Evolutionary conservation across 257 asterid genomes (phyloP).

Genomic region (Solanum lycopersicoides): DNA sequence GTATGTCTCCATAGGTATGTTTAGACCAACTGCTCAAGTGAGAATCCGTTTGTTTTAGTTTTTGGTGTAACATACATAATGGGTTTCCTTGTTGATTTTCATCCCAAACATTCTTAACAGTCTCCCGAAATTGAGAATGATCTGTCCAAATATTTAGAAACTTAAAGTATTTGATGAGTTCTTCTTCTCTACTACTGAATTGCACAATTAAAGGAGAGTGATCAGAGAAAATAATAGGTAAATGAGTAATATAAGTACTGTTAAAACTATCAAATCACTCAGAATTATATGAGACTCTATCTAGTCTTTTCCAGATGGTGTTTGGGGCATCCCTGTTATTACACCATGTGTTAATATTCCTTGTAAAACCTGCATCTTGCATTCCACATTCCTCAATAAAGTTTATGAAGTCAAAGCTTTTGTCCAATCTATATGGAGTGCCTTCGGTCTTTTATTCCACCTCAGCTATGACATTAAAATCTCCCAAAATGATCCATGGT

Average conservation of each 20-base stretch:
- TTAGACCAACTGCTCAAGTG: too few relatives aligned
- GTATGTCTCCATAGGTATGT: too few relatives aligned
- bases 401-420: background rate
- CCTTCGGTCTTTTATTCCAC: background rate
- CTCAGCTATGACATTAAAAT: too few relatives aligned
- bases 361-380: background rate
- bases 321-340: background rate
- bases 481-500: background rate
- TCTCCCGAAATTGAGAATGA: background rate
- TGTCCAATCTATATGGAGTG: background rate
- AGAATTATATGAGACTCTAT: too few relatives aligned
- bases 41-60: too few relatives aligned
- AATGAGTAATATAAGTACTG: background rate
- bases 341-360: background rate
- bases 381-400: background rate
- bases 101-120: background rate
- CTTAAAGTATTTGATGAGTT: too few relatives aligned
- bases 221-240: background rate
- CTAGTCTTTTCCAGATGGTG: too few relatives aligned
- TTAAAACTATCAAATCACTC: background rate
- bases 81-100: background rate
- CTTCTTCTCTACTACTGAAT: background rate
- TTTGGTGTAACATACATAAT: too few relatives aligned
- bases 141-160: background rate
- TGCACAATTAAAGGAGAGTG: background rate